Evolutionary conservation across 2,329 filamentous ascomycete species (phyloP).

Genomic region (Xylariaceae sp.): DNA sequence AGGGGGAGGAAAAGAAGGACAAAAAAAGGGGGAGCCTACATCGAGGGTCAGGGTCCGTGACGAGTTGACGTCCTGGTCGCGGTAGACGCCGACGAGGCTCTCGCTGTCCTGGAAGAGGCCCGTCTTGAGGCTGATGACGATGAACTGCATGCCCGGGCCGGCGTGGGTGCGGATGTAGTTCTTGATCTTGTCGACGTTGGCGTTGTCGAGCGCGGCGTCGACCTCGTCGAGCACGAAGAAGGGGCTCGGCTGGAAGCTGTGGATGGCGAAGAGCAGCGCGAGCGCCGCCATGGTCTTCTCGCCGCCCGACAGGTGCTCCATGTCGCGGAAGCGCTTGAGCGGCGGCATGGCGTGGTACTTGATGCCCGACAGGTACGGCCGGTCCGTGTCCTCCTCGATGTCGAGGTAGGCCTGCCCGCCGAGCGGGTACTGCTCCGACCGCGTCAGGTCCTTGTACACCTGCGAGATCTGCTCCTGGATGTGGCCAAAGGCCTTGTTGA

Average conservation of each 20-base stretch:
- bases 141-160: slow-evolving; percentile 96
- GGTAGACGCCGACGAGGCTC: slow-evolving; percentile 89
- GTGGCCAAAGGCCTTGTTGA: slow-evolving; percentile 91
- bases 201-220: slow-evolving; percentile 95
- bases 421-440: slow-evolving; percentile 84
- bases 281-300: slow-evolving; percentile 99
- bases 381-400: slow-evolving; percentile 88
- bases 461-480: slow-evolving; percentile 90
- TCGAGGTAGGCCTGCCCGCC: slow-evolving; percentile 85
- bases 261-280: slow-evolving; percentile 92
- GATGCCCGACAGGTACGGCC: slow-evolving; percentile 90
- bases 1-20: slow-evolving; percentile 3
- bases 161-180: slow-evolving; percentile 94
- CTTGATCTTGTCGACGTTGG: slow-evolving; percentile 91
- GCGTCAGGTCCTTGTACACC: slow-evolving; percentile 92
- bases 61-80: slow-evolving; percentile 89
- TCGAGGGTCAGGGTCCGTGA: slow-evolving; percentile 88
- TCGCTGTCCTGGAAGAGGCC: slow-evolving; percentile 95
- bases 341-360: slow-evolving; percentile 99
- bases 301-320: slow-evolving; percentile 95
- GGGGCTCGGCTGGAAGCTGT: slow-evolving; percentile 89
- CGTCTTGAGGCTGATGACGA: slow-evolving; percentile 94
- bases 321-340: slow-evolving; percentile 95
- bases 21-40: slow-evolving; percentile 54
- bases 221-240: slow-evolving; percentile 99